Percentiles rank a stretch among this genome's conserved stretches.
Evolutionary conservation across 2,329 filamentous ascomycete species (phyloP).

Genomic region (Aurifilum marmelostoma): DNA sequence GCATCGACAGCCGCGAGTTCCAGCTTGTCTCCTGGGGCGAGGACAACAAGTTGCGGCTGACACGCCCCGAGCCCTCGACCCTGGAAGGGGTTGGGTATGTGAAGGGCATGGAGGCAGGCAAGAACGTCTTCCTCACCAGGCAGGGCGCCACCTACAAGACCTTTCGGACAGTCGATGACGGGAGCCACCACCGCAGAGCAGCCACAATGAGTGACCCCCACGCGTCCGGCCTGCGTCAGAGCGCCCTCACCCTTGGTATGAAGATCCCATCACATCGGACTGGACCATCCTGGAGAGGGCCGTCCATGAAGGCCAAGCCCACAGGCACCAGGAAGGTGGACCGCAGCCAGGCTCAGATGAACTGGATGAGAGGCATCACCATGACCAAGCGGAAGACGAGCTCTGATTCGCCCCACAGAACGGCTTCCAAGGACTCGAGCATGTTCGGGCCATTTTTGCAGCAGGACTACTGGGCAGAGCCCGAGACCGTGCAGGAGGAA

Average conservation of each 20-base stretch:
- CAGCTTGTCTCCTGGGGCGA: conserved; percentile 93
- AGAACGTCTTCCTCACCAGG: conserved; percentile 74
- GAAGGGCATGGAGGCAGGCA: conserved; percentile 67
- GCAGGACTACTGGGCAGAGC: conserved; percentile 62
- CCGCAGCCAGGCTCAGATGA: conserved; percentile 60
- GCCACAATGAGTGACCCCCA: conserved; percentile 66
- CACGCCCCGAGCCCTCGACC: conserved; percentile 68
- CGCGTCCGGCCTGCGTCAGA: conserved; percentile 47
- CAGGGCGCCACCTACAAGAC: conserved; percentile 84
- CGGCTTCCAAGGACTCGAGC: conserved; percentile 56
- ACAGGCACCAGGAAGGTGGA: conserved; percentile 46
- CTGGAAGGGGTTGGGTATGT: conserved; percentile 72
- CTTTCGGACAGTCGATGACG: conserved; percentile 73
- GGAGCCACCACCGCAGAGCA: conserved; percentile 58
- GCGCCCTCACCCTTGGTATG: conserved; percentile 42
- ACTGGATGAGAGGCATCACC: conserved; percentile 71
- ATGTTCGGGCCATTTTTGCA: conserved; percentile 56
- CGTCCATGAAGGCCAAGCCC: conserved; percentile 62
- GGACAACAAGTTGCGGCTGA: conserved; percentile 79
- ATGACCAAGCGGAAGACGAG: conserved; percentile 60
- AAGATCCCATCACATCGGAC: conserved; percentile 43
- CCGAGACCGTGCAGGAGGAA: conserved; percentile 67
- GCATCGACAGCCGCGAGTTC: conserved; percentile 83
- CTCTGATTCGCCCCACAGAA: conserved; percentile 49
- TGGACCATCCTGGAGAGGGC: conserved; percentile 54